A percentile compares a stretch with the other conserved stretches of the same genome.
Evolutionary conservation across 2,329 filamentous ascomycete species (phyloP).

Genomic region (Colletotrichum agaves): DNA sequence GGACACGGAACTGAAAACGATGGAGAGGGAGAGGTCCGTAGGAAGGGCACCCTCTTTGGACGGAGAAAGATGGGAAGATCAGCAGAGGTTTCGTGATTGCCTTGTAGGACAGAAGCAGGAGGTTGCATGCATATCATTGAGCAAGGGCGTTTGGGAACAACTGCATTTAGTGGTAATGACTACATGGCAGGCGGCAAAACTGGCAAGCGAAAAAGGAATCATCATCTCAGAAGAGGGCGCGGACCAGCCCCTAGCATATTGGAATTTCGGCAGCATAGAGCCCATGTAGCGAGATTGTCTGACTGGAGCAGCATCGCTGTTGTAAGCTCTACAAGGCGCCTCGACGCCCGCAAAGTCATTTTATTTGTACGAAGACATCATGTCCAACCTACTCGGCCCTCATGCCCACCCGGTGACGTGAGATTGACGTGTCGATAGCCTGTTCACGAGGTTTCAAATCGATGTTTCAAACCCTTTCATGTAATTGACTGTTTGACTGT

Average conservation of each 20-base stretch:
- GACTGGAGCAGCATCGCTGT: constrained; percentile 14
- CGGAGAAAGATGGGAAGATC: constrained; percentile 48
- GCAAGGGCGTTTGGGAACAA: constrained; percentile 34
- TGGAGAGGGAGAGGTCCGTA: constrained; percentile 46
- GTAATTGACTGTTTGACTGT: too few species aligned
- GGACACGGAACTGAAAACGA: constrained; percentile 48
- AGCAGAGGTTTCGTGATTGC: constrained; percentile 28
- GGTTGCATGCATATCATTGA: constrained; percentile 30
- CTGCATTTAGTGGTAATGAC: constrained; percentile 41
- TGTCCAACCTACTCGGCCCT: too few species aligned
- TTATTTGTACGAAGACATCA: constrained; percentile 23
- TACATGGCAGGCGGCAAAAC: constrained; percentile 34
- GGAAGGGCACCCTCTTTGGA: constrained; percentile 60
- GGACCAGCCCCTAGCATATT: constrained; percentile 19
- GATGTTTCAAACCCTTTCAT: too few species aligned
- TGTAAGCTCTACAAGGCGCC: constrained; percentile 18
- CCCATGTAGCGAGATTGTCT: constrained; percentile 16
- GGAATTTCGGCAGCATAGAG: constrained; percentile 13
- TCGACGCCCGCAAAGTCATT: constrained; percentile 10
- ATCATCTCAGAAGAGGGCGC: constrained; percentile 23
- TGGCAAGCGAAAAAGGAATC: constrained; percentile 19
- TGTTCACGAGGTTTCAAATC: too few species aligned
- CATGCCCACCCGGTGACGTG: too few species aligned
- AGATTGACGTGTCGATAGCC: too few species aligned
- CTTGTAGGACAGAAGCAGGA: not conserved